A percentile compares a stretch with the other conserved stretches of the same genome.
phyloP scores from a whole-genome alignment of 208 protist genomes.

The Trypanosomatidae sp. region DNA sequence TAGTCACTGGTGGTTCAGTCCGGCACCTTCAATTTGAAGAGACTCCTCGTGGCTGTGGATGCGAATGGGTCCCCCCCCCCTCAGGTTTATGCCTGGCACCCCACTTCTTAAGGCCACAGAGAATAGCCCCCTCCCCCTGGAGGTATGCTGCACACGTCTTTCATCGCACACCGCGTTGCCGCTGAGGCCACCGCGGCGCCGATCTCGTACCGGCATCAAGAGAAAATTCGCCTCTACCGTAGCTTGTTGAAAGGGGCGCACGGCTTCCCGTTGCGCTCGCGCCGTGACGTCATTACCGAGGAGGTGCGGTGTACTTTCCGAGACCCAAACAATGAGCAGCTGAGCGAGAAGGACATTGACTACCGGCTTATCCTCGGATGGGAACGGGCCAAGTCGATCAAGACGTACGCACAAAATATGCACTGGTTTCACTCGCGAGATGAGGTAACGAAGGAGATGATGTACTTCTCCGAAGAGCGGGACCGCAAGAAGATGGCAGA shows the following conservation, averaged over 20 bases:
- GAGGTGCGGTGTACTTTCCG: conserved; percentile 77
- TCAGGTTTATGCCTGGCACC: not conserved
- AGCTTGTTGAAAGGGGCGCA: conserved; percentile 69
- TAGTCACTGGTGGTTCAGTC: not conserved
- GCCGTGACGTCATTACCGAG: conserved; percentile 78
- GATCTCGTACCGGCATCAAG: conserved; percentile 47
- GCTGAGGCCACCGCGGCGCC: conserved; percentile 8
- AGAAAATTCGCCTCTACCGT: conserved; percentile 81
- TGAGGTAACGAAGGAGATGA: conserved; percentile 86
- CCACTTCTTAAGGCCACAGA: not conserved
- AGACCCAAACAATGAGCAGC: conserved; percentile 47
- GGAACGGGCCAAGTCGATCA: conserved; percentile 69
- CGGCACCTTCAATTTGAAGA: not conserved
- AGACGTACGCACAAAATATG: conserved; percentile 89
- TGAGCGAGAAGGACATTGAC: conserved; percentile 72
- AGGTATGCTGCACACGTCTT: conserved; percentile 13
- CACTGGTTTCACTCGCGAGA: conserved; percentile 91
- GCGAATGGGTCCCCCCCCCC: not conserved
- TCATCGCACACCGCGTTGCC: not conserved
- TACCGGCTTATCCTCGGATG: conserved; percentile 80
- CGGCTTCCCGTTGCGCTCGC: conserved; percentile 75
- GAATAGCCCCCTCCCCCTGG: not conserved
- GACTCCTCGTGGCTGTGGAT: not conserved
- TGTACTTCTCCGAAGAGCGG: conserved; percentile 71
- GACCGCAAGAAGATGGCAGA: conserved; percentile 57